Base-by-base conservation (phyloP, 139 green algal species). In the Microglena sp. region DNA sequence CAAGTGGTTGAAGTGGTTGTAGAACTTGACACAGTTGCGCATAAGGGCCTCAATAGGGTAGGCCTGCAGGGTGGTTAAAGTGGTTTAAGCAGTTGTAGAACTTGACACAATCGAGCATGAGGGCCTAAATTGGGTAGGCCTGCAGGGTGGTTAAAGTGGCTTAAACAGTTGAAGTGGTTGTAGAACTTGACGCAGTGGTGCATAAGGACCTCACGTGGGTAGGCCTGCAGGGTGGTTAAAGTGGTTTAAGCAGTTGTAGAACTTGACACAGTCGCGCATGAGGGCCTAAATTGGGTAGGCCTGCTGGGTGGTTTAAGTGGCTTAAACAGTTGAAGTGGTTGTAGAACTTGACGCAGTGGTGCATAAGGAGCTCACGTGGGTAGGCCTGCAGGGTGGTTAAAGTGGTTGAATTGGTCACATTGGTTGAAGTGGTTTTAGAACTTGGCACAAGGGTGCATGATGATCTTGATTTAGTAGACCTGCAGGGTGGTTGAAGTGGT, bases 41-140 rank as follows among this genome's bases (percentile, higher is more conserved):
- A 86, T 74, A 40, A 83, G 80, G 27, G 84, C 90, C 5, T 88
- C 45, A 3, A 97, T 62, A 0, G 91, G 89, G 77, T 97, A 98
- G 5, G 80, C 83, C 63, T 82, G 67, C 55, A 81, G 80, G 27
- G 83, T n/a, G n/a, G n/a, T n/a, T n/a, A n/a, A n/a, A n/a, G n/a
- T n/a, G n/a, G n/a, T n/a, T n/a, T n/a, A n/a, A n/a, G n/a, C n/a
- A n/a, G n/a, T 60, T 57, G 61, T 74, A 77, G 31, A 46, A 68
- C 4, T 29, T 43, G 2, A n/a, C 5, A 43, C 53, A 70, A 29
- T 62, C 64, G 35, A 43, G 50, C 63, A 85, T 69, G 46, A 81
- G 80, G 27, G 83, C 90, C 4, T 88, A 36, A 5, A 97, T 62
- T 0, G 90, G 89, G 77, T 97, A 97, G 6, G 79, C 82, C 29